Evolutionary conservation across 2,329 filamentous ascomycete species (phyloP).

Genomic region (Blumeriella jaapii): DNA sequence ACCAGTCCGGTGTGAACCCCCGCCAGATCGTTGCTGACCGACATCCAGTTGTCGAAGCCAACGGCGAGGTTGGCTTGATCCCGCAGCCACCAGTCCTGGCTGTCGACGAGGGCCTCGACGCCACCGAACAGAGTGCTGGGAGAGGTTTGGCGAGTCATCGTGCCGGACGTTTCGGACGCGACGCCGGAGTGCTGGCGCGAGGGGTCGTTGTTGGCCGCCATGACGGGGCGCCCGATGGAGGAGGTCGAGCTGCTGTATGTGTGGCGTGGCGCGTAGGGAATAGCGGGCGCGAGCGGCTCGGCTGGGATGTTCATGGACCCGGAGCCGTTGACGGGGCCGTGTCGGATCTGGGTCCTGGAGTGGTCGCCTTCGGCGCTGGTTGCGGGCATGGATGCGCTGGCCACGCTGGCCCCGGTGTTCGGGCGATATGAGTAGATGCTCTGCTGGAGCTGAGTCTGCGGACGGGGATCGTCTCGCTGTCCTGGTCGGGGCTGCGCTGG

Average conservation of each 20-base stretch:
- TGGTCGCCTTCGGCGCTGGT: conserved; percentile 4
- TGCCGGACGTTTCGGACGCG: conserved; percentile 10
- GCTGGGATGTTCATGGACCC: conserved; percentile 12
- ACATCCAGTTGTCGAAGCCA: conserved; percentile 51
- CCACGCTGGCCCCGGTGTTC: conserved; percentile 4
- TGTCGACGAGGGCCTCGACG: conserved; percentile 49
- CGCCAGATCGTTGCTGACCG: conserved; percentile 5
- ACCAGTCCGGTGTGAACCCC: not conserved
- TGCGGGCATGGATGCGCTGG: not conserved
- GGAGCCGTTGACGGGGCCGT: conserved; percentile 1
- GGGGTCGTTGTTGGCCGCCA: conserved; percentile 9
- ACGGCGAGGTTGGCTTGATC: conserved; percentile 49
- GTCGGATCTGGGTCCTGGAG: not conserved
- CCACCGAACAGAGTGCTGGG: conserved; percentile 44
- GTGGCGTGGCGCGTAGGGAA: conserved; percentile 14
- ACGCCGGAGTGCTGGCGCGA: conserved; percentile 13
- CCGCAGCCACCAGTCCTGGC: conserved; percentile 52
- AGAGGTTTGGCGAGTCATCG: conserved; percentile 28
- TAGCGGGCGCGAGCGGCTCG: conserved; percentile 12
- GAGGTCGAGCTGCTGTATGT: conserved; percentile 10
- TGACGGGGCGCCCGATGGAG: conserved; percentile 6
- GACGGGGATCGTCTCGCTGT: conserved; percentile 8
- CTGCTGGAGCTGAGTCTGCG: conserved; percentile 21
- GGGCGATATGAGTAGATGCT: conserved; percentile 23
- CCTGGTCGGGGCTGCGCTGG: not conserved